A percentile compares a stretch with the other conserved stretches of the same genome.
Conservation (phyloP, 176 grass and related monocot genomes). For the Carex parvula region DNA sequence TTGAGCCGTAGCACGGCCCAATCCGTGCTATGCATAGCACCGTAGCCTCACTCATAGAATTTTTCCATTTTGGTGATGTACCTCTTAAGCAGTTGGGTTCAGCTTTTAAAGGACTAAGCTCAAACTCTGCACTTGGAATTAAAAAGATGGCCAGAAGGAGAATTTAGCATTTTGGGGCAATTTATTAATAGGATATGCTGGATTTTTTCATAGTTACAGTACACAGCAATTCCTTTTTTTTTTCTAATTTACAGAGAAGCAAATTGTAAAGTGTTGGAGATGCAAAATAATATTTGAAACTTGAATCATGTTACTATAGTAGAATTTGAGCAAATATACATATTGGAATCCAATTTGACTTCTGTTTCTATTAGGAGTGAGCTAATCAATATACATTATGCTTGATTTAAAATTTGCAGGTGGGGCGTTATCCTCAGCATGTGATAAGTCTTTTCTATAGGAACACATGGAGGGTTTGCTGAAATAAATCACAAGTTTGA, state of each 20-base stretch:
- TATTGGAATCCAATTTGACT: not conserved
- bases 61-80: too few species aligned
- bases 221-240: not conserved
- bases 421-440: too few species aligned
- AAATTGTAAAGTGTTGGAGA: not conserved
- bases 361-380: not conserved
- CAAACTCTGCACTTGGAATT: constrained; percentile 79
- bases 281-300: too few species aligned
- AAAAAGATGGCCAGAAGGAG: constrained; percentile 47
- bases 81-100: constrained; percentile 73
- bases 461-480: too few species aligned
- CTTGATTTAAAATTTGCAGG: constrained; percentile 18
- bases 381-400: not conserved
- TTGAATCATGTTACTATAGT: too few species aligned
- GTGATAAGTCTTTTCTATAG: too few species aligned
- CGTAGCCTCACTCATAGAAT: too few species aligned
- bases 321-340: not conserved
- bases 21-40: too few species aligned
- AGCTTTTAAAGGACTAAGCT: constrained; percentile 76
- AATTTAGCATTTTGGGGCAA: not conserved
- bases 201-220: not conserved
- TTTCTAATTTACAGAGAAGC: not conserved
- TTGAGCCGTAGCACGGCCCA: too few species aligned
- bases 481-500: too few species aligned
- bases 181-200: not conserved